Conservation (phyloP, 495 filamentous ascomycete species). For the Umbilicaria muhlenbergii region DNA sequence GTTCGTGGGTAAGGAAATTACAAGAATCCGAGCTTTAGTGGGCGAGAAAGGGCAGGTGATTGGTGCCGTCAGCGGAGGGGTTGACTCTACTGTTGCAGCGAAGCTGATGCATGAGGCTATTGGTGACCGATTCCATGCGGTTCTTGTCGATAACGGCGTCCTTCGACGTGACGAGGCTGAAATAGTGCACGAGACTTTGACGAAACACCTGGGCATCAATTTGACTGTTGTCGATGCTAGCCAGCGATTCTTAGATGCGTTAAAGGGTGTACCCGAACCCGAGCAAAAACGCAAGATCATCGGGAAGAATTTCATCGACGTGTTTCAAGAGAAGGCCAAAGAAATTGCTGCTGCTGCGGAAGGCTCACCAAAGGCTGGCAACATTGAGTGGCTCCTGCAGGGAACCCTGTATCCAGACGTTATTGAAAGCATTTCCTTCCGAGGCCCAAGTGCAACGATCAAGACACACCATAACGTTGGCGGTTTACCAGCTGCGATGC, state of each 20-base stretch:
- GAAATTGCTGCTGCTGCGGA: conserved; percentile 55
- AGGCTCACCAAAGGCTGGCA: conserved; percentile 41
- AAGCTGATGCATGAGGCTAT: conserved; percentile 61
- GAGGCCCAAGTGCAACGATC: conserved; percentile 63
- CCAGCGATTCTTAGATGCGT: conserved; percentile 52
- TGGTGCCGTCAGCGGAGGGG: conserved; percentile 76
- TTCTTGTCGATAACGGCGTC: conserved; percentile 77
- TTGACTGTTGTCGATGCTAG: conserved; percentile 75
- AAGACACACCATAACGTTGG: conserved; percentile 83
- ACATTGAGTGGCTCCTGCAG: conserved; percentile 74
- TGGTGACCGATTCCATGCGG: conserved; percentile 74
- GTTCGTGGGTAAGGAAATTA: conserved; percentile 67
- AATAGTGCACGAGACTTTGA: conserved; percentile 60
- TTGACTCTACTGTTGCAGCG: conserved; percentile 83
- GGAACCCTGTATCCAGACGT: conserved; percentile 59
- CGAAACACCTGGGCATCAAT: conserved; percentile 70
- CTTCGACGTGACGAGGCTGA: conserved; percentile 78
- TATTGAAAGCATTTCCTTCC: conserved; percentile 18
- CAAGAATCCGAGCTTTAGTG: conserved; percentile 59
- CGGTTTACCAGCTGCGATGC: conserved; percentile 41
- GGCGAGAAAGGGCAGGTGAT: conserved; percentile 70
- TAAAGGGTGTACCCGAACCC: conserved; percentile 66
- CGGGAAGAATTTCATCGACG: conserved; percentile 69
- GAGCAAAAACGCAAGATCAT: conserved; percentile 94
- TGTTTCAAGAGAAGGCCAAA: conserved; percentile 70